These are phyloP conservation scores for Gaeumannomyces tritici DNA, from an alignment of 2,329 filamentous ascomycete species.

Conservation along the genomic window DNA sequence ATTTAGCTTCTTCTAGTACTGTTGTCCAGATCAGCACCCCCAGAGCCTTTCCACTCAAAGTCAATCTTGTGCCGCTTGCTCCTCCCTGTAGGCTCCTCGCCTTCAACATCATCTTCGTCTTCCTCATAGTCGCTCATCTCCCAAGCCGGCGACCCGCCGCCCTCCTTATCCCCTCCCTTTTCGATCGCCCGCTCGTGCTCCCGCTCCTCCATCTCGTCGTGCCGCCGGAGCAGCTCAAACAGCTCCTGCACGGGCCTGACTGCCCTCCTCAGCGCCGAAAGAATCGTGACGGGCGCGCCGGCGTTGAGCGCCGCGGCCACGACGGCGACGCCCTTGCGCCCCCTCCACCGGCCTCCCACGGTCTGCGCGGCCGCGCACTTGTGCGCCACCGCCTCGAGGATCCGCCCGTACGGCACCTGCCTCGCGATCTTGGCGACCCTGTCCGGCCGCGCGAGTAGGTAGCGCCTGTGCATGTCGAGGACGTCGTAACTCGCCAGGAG, in stretches of 20 bases:
- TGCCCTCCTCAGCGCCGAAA: neutral
- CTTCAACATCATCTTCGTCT: too few relatives aligned
- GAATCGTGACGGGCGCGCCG: neutral
- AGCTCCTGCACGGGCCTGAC: neutral
- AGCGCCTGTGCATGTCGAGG: neutral
- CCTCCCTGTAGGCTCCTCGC: too few relatives aligned
- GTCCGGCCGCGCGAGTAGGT: neutral
- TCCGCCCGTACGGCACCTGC: neutral
- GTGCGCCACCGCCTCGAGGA: neutral
- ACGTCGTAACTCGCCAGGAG: neutral
- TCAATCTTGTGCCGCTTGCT: too few relatives aligned
- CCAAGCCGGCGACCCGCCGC: too few relatives aligned
- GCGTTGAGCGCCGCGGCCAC: constrained; percentile 2
- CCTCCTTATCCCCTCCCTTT: too few relatives aligned
- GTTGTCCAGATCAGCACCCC: too few relatives aligned
- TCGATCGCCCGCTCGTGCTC: too few relatives aligned
- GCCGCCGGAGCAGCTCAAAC: too few relatives aligned
- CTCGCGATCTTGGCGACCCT: neutral
- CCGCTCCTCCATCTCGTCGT: too few relatives aligned
- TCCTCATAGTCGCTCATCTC: too few relatives aligned
- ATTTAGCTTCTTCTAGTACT: too few relatives aligned
- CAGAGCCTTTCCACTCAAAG: too few relatives aligned
- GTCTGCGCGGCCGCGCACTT: neutral
- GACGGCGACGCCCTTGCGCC: neutral
- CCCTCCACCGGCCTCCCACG: constrained; percentile 4